A percentile compares a stretch with the other conserved stretches of the same genome.
Evolutionary conservation across 2,329 filamentous ascomycete genomes (phyloP).

Genomic region (Aaosphaeria arxii): DNA sequence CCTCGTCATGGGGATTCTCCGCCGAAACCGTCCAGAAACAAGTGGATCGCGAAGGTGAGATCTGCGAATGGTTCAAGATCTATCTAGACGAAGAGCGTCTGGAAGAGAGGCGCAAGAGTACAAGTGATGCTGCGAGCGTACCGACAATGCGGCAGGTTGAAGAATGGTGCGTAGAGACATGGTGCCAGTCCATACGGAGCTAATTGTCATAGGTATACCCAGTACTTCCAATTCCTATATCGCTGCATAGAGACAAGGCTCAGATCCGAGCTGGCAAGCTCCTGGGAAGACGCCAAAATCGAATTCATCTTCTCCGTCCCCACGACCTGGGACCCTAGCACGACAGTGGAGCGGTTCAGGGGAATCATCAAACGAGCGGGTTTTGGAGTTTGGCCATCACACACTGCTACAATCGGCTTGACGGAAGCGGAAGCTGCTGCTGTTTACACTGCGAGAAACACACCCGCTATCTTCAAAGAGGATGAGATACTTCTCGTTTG

Average conservation of each 20-base stretch:
- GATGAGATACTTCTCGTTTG: slow-evolving; percentile 49
- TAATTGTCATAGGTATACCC: not conserved
- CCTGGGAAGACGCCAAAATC: slow-evolving; percentile 42
- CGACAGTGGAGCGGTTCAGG: slow-evolving; percentile 52
- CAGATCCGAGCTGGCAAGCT: slow-evolving; percentile 5
- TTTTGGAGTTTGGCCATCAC: slow-evolving; percentile 43
- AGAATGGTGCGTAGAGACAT: slow-evolving; percentile 41
- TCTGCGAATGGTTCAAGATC: slow-evolving; percentile 53
- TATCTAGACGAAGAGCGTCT: slow-evolving; percentile 50
- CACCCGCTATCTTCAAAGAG: slow-evolving; percentile 33
- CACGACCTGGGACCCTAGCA: slow-evolving; percentile 54
- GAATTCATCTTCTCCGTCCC: slow-evolving; percentile 58
- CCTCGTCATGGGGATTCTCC: slow-evolving; percentile 50
- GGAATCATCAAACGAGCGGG: slow-evolving; percentile 47
- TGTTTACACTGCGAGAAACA: slow-evolving; percentile 44
- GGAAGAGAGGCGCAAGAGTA: slow-evolving; percentile 36
- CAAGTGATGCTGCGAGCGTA: slow-evolving; percentile 43
- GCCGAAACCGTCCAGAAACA: slow-evolving; percentile 32
- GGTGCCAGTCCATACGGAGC: too few species aligned
- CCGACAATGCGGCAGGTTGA: slow-evolving; percentile 45
- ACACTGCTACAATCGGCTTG: slow-evolving; percentile 44
- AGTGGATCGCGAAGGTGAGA: slow-evolving; percentile 38
- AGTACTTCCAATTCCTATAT: slow-evolving; percentile 46
- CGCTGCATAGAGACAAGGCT: not conserved
- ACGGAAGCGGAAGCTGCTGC: slow-evolving; percentile 56